Conservation (phyloP, 2,329 filamentous ascomycete genomes). For the Myriosclerotinia curreyana region DNA sequence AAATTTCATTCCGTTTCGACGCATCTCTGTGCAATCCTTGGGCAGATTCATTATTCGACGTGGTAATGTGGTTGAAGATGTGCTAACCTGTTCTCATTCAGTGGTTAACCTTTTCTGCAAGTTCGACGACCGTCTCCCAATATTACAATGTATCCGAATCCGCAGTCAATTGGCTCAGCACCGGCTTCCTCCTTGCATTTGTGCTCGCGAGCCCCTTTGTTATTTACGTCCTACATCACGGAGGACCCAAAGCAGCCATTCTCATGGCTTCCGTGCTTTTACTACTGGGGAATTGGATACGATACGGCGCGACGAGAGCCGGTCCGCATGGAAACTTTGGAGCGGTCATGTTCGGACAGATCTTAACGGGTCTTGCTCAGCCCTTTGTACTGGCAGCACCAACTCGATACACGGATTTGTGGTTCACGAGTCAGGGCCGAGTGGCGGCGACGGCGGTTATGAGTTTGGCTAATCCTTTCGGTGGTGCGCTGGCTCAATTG, state of each 20-base stretch:
- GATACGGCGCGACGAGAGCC: slow-evolving; percentile 66
- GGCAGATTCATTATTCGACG: not conserved
- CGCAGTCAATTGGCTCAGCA: slow-evolving; percentile 90
- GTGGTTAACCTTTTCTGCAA: slow-evolving; percentile 91
- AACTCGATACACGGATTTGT: slow-evolving; percentile 86
- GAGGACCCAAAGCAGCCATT: slow-evolving; percentile 75
- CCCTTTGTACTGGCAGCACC: slow-evolving; percentile 89
- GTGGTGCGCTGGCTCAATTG: slow-evolving; percentile 83
- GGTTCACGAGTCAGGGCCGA: slow-evolving; percentile 83
- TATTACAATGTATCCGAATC: slow-evolving; percentile 76
- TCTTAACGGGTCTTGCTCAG: slow-evolving; percentile 84
- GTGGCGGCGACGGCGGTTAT: slow-evolving; percentile 84
- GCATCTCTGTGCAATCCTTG: not conserved
- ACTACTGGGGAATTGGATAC: slow-evolving; percentile 85
- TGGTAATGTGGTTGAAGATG: not conserved
- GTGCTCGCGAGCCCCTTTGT: slow-evolving; percentile 66
- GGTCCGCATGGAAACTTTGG: slow-evolving; percentile 61
- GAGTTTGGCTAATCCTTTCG: slow-evolving; percentile 84
- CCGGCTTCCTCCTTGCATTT: slow-evolving; percentile 82
- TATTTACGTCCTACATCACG: slow-evolving; percentile 73
- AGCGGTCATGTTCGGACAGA: slow-evolving; percentile 84
- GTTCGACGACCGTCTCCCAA: slow-evolving; percentile 67
- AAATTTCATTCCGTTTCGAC: not conserved
- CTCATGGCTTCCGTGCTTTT: slow-evolving; percentile 69
- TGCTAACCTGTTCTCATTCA: slow-evolving; percentile 40